Conservation (phyloP, 495 filamentous ascomycete species). For the Cenococcum geophilum region DNA sequence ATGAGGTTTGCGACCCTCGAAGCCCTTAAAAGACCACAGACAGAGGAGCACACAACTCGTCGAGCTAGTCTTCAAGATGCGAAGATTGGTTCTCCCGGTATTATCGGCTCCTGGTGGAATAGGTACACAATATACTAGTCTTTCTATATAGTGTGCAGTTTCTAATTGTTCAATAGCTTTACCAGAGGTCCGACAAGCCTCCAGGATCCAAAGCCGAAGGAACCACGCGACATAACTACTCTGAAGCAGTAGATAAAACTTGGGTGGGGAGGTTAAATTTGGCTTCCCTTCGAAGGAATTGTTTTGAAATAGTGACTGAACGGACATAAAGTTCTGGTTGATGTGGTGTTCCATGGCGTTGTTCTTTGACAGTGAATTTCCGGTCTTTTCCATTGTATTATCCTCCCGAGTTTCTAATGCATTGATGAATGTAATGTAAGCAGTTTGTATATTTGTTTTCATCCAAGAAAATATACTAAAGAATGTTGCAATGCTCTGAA, state of each 20-base stretch:
- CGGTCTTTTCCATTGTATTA: too few species aligned
- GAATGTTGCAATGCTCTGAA: too few species aligned
- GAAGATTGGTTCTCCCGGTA: conserved; percentile 16
- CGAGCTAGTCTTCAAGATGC: conserved; percentile 15
- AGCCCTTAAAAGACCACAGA: conserved; percentile 20
- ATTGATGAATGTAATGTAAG: too few species aligned
- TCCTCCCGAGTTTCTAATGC: too few species aligned
- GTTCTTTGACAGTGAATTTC: too few species aligned
- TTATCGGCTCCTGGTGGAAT: conserved; percentile 24
- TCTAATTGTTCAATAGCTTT: neutral
- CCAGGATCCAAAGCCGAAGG: neutral
- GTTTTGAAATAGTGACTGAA: too few species aligned
- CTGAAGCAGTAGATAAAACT: neutral
- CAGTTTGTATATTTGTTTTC: too few species aligned
- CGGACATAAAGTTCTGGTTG: too few species aligned
- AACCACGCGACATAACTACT: neutral
- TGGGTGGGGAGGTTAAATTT: too few species aligned
- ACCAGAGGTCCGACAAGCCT: neutral
- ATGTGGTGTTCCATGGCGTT: too few species aligned
- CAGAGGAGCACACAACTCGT: conserved; percentile 9
- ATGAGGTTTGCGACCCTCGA: conserved; percentile 19
- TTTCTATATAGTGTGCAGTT: neutral
- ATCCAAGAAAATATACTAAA: too few species aligned
- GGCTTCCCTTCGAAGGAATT: too few species aligned
- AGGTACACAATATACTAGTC: conserved; percentile 11